Evolutionary conservation across 805 yeast genomes (phyloP), one percentile per base, ranked within the genome.

Genomic region (Wickerhamiella qilinensis): DNA sequence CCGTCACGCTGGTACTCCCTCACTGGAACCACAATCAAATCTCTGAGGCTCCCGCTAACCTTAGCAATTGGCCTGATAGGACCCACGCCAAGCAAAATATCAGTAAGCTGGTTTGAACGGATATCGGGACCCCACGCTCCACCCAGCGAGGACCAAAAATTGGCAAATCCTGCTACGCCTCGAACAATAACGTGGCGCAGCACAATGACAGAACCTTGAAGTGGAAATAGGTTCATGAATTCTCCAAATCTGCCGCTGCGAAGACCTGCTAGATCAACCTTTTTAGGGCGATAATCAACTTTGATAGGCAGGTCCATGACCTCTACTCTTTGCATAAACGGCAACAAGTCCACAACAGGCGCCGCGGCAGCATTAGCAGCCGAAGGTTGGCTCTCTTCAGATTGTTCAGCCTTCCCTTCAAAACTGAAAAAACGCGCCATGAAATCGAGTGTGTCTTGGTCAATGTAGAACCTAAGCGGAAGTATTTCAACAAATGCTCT

Each of bases 361-460:
- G 22, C 11, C 4, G 33, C 17, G 14, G 28, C 24, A 3, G 15
- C n/a, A 4, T 18, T 7, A 6, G 25, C 25, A 11, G 25, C 25
- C 6, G 9, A 7, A 22, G 25, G 25, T n/a, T n/a, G n/a, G 8
- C 21, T 17, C 17, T 16, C 21, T 18, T 20, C 19, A 7, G 20
- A 8, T 20, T 24, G n/a, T n/a, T 35, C 27, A 4, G 33, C 16
- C 6, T 25, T 68, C 50, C 82, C 94, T 50, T 73, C 77, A 54
- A 91, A 91, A 43, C 76, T 85, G 25, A 79, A 73, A 58, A 84
- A 91, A 28, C 95, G 63, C 0, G 74, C 71, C 24, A 85, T 48
- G 46, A 88, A 86, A 40, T 85, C 95, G 16, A 85, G 62, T 0
- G 96, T 82, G 51, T 88, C 97, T 55, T 91, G 98, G 56, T 91